Conservation (phyloP, 441 rosid genomes). For the Populus hybrid region DNA sequence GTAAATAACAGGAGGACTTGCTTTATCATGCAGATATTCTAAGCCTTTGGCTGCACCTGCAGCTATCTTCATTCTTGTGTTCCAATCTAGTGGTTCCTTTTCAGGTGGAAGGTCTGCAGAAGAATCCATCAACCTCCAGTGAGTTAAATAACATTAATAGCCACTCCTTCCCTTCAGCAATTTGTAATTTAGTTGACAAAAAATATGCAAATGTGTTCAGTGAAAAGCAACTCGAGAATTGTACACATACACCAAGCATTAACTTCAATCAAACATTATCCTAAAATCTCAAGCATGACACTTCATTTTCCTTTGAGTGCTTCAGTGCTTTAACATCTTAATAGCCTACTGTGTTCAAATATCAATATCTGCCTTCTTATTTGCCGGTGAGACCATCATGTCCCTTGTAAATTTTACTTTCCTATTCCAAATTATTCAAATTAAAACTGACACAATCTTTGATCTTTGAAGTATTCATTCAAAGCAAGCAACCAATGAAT, state of each 20-base stretch:
- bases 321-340: background rate
- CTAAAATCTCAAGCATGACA: background rate
- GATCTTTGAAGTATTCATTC: background rate
- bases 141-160: background rate
- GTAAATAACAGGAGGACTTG: constrained; percentile 94
- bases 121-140: constrained; percentile 8
- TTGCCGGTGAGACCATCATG: background rate
- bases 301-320: background rate
- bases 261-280: background rate
- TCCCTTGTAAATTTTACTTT: background rate
- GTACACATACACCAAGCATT: background rate
- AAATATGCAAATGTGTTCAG: background rate
- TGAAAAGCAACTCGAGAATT: background rate
- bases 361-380: background rate
- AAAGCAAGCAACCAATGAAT: background rate
- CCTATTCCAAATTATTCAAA: background rate
- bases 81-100: constrained; percentile 89
- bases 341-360: background rate
- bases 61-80: constrained; percentile 29
- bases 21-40: constrained; percentile 89
- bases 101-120: constrained; percentile 77
- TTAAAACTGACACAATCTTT: background rate
- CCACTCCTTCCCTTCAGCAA: background rate
- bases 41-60: constrained; percentile 90
- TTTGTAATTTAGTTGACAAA: background rate